These are phyloP conservation scores for Ophiocordyceps unilateralis DNA, from an alignment of 2,329 filamentous ascomycete species.

Conservation along the genomic window DNA sequence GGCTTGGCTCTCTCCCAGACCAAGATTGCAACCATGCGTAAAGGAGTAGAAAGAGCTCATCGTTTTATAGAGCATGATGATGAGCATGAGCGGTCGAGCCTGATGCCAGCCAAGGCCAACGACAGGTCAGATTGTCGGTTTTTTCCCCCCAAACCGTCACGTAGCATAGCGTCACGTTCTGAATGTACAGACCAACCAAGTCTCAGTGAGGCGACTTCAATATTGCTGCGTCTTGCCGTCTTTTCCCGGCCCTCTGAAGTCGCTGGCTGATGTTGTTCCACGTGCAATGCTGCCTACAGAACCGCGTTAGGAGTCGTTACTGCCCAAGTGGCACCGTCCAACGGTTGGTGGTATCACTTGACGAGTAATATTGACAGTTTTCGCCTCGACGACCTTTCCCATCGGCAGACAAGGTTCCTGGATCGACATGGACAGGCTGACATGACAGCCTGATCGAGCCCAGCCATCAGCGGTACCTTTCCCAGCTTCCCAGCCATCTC, in stretches of 20 bases:
- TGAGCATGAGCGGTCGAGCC: background rate
- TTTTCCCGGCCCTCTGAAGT: background rate
- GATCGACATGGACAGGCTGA: slow-evolving; percentile 3
- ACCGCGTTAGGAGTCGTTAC: background rate
- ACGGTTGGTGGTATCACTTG: no score
- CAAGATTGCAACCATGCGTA: background rate
- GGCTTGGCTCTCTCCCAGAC: no score
- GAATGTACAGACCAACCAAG: background rate
- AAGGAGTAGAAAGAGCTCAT: background rate
- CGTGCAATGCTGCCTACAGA: background rate
- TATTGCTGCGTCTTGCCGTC: background rate
- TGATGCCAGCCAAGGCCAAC: background rate
- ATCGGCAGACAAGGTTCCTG: background rate
- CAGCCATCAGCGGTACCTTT: slow-evolving; percentile 14
- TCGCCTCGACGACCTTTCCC: no score
- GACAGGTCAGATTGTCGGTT: background rate
- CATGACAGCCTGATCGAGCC: background rate
- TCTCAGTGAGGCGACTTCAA: background rate
- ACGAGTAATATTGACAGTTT: no score
- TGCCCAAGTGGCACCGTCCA: background rate
- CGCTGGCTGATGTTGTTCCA: background rate
- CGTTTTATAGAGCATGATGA: background rate
- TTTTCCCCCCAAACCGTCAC: background rate
- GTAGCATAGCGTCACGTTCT: background rate
- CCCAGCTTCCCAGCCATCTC: slow-evolving; percentile 57